phyloP scores from a whole-genome alignment of 2,329 filamentous ascomycete genomes.

The Colletotrichum australisinense region DNA sequence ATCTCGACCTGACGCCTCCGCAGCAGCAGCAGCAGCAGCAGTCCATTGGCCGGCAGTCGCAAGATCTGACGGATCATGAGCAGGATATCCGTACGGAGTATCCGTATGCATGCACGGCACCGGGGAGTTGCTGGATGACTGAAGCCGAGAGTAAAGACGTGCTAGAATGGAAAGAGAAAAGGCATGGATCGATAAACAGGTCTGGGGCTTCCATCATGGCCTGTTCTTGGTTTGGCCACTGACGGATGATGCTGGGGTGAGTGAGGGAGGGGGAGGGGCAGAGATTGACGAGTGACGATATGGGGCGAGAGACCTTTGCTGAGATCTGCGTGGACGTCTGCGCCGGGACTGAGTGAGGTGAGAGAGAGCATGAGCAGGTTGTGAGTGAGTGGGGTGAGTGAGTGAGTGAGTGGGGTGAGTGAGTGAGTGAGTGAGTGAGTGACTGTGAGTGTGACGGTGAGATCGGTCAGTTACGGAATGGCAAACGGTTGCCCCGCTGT shows the following conservation, averaged over 20 bases:
- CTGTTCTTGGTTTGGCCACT: conserved; percentile 32
- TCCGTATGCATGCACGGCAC: neutral
- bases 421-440: neutral
- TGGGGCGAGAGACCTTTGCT: conserved; percentile 17
- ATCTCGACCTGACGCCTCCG: conserved; percentile 12
- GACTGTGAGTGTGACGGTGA: neutral
- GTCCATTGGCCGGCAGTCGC: neutral
- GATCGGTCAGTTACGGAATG: conserved; percentile 13
- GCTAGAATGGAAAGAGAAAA: neutral
- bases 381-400: neutral
- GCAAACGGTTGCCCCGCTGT: conserved; percentile 20
- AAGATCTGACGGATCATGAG: neutral
- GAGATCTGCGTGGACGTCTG: conserved; percentile 28
- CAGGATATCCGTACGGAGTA: too few relatives aligned
- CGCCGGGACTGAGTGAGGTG: neutral
- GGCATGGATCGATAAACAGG: conserved; percentile 13
- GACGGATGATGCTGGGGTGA: conserved; percentile 20
- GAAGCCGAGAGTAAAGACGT: neutral
- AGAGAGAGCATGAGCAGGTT: neutral
- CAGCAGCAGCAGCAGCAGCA: conserved; percentile 12
- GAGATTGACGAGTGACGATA: conserved; percentile 21
- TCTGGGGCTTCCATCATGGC: conserved; percentile 19
- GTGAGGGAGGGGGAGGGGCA: conserved; percentile 14
- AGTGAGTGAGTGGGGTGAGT: neutral
- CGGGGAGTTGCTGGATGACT: neutral